Base-by-base conservation (phyloP, 257 asterid genomes). In the Galeopsis tetrahit region DNA sequence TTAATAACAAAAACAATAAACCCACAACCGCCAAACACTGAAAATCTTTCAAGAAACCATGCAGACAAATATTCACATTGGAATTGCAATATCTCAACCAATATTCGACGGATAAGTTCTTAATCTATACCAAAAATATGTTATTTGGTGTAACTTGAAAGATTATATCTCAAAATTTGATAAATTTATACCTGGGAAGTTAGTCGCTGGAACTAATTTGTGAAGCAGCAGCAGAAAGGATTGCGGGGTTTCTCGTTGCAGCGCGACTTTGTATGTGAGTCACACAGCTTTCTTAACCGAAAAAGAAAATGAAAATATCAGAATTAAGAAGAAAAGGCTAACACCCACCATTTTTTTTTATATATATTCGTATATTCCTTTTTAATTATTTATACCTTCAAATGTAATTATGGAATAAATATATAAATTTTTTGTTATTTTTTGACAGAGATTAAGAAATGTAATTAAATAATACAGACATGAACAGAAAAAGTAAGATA, bases 241-340 rank as follows among this genome's bases (percentile, higher is more conserved):
- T 62, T 53, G 55, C 38, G 76, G 53, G 35, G 31, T 43, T 48
- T 58, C 3, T 0, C 8, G 52, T 14, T 53, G 56, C 56, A 10
- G 44, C 36, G 69, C 66, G 32, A 34, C 64, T 74, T 34, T 55
- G 69, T 28, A 42, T 38, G 70, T 46, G 64, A 72, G 66, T 76
- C 78, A 53, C 84, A 44, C 80, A 80, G 64, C 55, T 48, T 57
- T 53, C 34, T 38, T 36, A 17, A 64, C 62, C 68, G 40, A 42
- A 49, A 31, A 10, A n/a, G 6, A 39, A 65, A 64, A 64, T 57
- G 34, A 10, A 72, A 68, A 39, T 10, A 28, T 2, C n/a, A 31
- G 58, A 15, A 51, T 38, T 5, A 28, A 10, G 44, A 38, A 5
- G 6, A 31, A 63, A 51, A 43, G 21, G 39, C 1, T 9, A 46